A percentile compares a stretch with the other conserved stretches of the same genome.
phyloP scores from a whole-genome alignment of 1,284 basidiomycete species.

The Heterobasidion occidentale region DNA sequence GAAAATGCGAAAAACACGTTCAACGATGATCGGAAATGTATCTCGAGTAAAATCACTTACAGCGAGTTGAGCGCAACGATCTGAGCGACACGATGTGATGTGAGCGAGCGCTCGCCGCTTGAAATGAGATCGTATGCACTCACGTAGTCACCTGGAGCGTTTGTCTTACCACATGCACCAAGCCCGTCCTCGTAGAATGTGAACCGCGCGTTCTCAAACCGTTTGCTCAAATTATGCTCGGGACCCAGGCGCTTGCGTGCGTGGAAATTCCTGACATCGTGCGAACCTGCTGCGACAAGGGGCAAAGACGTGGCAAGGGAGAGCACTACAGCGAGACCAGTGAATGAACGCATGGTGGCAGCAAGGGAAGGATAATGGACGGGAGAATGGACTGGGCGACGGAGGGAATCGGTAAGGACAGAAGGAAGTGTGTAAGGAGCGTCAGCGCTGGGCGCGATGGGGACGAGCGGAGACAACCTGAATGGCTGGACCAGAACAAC shows the following conservation, averaged over 20 bases:
- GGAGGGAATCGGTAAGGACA: neutral
- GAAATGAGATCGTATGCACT: constrained; percentile 5
- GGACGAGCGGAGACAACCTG: neutral
- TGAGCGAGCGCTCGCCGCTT: neutral
- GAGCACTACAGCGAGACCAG: constrained; percentile 9
- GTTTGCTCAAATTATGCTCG: constrained; percentile 10
- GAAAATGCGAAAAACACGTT: neutral
- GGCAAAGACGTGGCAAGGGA: constrained; percentile 7
- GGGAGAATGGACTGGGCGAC: neutral
- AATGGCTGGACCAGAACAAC: neutral
- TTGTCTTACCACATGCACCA: constrained; percentile 29
- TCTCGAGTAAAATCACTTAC: neutral
- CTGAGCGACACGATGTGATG: neutral
- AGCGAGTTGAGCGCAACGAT: neutral
- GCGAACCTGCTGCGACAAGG: neutral
- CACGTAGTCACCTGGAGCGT: constrained; percentile 26
- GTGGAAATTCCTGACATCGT: neutral
- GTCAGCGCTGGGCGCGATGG: neutral
- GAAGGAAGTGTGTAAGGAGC: neutral
- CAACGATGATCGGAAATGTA: neutral
- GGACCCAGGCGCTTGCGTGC: neutral
- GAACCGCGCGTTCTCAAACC: constrained; percentile 22
- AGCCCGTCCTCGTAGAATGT: constrained; percentile 26
- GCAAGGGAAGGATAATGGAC: neutral
- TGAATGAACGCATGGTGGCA: constrained; percentile 6